phyloP scores from a whole-genome alignment of 495 filamentous ascomycete species.

The Penicillium roqueforti region DNA sequence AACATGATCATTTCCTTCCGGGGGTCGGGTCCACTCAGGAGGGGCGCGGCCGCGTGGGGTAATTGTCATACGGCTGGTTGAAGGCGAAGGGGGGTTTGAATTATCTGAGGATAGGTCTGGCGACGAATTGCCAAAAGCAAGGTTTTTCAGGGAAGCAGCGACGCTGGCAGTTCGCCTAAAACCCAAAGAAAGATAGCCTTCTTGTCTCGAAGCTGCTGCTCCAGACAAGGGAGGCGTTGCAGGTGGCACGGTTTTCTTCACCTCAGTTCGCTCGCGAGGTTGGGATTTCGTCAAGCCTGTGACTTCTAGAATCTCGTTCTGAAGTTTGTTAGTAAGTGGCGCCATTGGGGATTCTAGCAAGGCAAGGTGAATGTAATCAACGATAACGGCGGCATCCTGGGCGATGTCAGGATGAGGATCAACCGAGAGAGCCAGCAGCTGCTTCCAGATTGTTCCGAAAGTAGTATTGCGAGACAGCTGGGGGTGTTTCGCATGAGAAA shows the following conservation, averaged over 20 bases:
- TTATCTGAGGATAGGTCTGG: slow-evolving; percentile 26
- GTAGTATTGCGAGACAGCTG: slow-evolving; percentile 76
- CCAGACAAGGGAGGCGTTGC: slow-evolving; percentile 47
- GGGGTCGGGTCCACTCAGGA: slow-evolving; percentile 68
- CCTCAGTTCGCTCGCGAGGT: slow-evolving; percentile 34
- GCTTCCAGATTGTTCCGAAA: slow-evolving; percentile 90
- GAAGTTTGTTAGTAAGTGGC: slow-evolving; percentile 60
- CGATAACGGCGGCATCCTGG: slow-evolving; percentile 69
- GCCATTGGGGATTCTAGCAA: slow-evolving; percentile 75
- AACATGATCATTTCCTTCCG: slow-evolving; percentile 72
- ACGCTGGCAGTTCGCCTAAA: slow-evolving; percentile 67
- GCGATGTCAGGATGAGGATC: slow-evolving; percentile 95
- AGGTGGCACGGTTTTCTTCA: slow-evolving; percentile 40
- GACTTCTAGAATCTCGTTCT: slow-evolving; percentile 70
- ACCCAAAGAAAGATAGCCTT: slow-evolving; percentile 62
- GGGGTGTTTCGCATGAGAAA: slow-evolving; percentile 23
- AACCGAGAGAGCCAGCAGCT: slow-evolving; percentile 81
- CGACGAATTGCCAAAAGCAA: slow-evolving; percentile 54
- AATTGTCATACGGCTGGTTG: slow-evolving; percentile 40
- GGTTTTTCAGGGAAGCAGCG: slow-evolving; percentile 64
- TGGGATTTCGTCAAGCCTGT: slow-evolving; percentile 46
- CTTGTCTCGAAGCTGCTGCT: slow-evolving; percentile 46
- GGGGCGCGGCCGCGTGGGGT: slow-evolving; percentile 56
- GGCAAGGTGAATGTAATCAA: slow-evolving; percentile 77
- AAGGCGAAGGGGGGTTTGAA: slow-evolving; percentile 31